A percentile compares a stretch with the other conserved stretches of the same genome.
Evolutionary conservation across 1,139 yeast genomes (phyloP).

Genomic region (Yamadazyma pseudoaaseri): DNA sequence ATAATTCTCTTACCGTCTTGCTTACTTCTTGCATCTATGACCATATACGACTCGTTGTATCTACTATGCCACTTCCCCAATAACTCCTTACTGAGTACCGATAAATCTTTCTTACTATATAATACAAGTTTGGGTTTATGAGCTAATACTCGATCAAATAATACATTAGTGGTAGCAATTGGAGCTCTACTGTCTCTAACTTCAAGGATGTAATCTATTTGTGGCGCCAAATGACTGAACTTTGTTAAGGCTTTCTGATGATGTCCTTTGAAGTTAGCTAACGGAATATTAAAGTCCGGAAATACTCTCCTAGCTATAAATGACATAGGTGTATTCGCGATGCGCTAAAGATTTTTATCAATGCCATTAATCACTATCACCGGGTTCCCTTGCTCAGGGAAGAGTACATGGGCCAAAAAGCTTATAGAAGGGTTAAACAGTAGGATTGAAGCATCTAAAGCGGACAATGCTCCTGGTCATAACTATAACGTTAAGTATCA

Average conservation of each 20-base stretch:
- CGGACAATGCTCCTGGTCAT: slow-evolving; percentile 44
- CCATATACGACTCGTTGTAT: slow-evolving; percentile 52
- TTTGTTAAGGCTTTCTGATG: slow-evolving; percentile 77
- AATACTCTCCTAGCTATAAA: slow-evolving; percentile 48
- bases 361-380: slow-evolving; percentile 88
- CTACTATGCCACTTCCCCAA: slow-evolving; percentile 54
- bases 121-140: slow-evolving; percentile 58
- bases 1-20: slow-evolving; percentile 54
- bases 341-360: slow-evolving; percentile 1
- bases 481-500: slow-evolving; percentile 65
- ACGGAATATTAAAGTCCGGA: slow-evolving; percentile 67
- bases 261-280: slow-evolving; percentile 89
- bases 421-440: slow-evolving; percentile 48
- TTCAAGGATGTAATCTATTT: slow-evolving; percentile 78
- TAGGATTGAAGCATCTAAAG: slow-evolving; percentile 41
- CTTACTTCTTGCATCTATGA: slow-evolving; percentile 57
- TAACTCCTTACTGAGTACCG: slow-evolving; percentile 29
- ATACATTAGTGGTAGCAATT: slow-evolving; percentile 72
- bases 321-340: slow-evolving; percentile 23
- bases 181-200: slow-evolving; percentile 91
- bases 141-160: slow-evolving; percentile 68
- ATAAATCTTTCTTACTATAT: slow-evolving; percentile 67
- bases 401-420: slow-evolving; percentile 67
- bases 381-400: slow-evolving; percentile 87
- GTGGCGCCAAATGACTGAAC: slow-evolving; percentile 72